These are phyloP conservation scores for Beauveria sp. DNA, from an alignment of 2,329 filamentous ascomycete species.

Conservation along the genomic window DNA sequence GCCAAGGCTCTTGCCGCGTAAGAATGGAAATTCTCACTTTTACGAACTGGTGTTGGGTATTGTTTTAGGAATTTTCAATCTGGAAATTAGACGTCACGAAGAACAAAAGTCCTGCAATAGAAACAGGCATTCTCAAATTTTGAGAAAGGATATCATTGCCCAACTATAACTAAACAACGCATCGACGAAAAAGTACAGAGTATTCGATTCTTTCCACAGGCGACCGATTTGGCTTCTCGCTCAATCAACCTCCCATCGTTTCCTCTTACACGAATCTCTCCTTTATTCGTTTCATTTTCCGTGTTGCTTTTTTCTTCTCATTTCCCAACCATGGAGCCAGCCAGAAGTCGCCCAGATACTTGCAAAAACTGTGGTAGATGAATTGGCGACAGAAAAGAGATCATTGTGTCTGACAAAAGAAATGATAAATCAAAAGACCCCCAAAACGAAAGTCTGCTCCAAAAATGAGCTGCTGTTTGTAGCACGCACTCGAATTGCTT, in stretches of 20 bases:
- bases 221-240: not conserved
- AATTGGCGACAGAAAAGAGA: not conserved
- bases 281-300: not conserved
- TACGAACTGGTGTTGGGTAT: not conserved
- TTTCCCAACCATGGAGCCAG: not conserved
- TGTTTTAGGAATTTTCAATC: not conserved
- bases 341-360: not conserved
- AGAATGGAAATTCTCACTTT: not conserved
- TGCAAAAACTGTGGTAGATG: not conserved
- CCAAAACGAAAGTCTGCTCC: not conserved
- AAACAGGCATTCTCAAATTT: not conserved
- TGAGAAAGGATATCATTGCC: not conserved
- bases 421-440: not conserved
- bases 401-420: not conserved
- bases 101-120: not conserved
- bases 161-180: not conserved
- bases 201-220: not conserved
- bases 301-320: not conserved
- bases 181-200: not conserved
- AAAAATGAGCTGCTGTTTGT: not conserved
- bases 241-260: not conserved
- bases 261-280: not conserved
- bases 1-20: slow-evolving; percentile 56
- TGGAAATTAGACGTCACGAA: not conserved
- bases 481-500: not conserved